A percentile compares a stretch with the other conserved stretches of the same genome.
phyloP scores from a whole-genome alignment of 2,329 filamentous ascomycete species.

The Ascochyta fabae region DNA sequence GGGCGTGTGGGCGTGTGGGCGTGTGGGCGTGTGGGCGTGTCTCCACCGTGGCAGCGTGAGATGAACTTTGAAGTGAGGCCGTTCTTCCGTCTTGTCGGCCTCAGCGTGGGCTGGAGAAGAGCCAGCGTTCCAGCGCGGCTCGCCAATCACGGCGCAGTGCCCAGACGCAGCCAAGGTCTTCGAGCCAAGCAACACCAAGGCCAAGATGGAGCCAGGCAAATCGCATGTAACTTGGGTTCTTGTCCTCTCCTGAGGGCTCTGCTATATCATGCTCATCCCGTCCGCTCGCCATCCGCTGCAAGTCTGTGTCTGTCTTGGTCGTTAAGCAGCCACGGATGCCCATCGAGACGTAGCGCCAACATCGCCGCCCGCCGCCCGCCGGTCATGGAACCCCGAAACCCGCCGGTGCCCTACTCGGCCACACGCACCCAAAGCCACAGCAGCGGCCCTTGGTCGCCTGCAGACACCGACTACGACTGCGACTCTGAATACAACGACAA shows the following conservation, averaged over 20 bases:
- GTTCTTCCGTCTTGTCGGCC: conserved; percentile 20
- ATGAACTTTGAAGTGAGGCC: conserved; percentile 3
- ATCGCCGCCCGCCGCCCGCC: conserved; percentile 28
- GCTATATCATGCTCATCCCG: conserved; percentile 46
- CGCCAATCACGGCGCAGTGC: conserved; percentile 12
- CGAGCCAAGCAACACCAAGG: conserved; percentile 18
- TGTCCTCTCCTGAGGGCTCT: conserved; percentile 24
- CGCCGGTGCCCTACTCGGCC: conserved; percentile 38
- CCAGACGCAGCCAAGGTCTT: conserved; percentile 15
- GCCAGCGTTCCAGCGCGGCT: neutral
- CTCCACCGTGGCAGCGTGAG: conserved; percentile 3
- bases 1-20: neutral
- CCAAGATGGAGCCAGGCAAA: conserved; percentile 20
- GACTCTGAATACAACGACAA: conserved; percentile 36
- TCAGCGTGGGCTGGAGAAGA: conserved; percentile 14
- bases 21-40: neutral
- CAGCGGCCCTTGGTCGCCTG: conserved; percentile 15
- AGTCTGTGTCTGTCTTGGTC: conserved; percentile 19
- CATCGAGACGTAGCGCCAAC: conserved; percentile 30
- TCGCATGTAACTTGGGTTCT: conserved; percentile 18
- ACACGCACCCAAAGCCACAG: conserved; percentile 24
- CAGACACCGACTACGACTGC: conserved; percentile 21
- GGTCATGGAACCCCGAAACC: conserved; percentile 44
- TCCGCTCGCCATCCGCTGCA: conserved; percentile 24
- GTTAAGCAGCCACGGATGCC: conserved; percentile 34